phyloP scores from a whole-genome alignment of 2,329 filamentous ascomycete species.

The Colletotrichum melonis region DNA sequence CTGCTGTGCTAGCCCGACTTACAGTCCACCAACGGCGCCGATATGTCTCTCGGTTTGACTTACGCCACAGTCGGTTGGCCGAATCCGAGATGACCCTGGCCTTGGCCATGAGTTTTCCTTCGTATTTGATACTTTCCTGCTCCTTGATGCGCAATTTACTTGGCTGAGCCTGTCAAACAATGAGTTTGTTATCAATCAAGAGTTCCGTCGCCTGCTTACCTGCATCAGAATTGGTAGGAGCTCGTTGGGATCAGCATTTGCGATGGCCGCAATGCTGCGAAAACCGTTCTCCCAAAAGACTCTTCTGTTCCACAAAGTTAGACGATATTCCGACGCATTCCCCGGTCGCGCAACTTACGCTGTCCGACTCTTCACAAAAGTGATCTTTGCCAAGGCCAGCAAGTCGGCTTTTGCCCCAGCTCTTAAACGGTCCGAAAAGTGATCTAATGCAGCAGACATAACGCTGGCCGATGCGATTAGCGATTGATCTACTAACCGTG shows the following conservation, averaged over 20 bases:
- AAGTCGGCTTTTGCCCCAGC: conserved; percentile 79
- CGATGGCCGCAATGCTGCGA: conserved; percentile 73
- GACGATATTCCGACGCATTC: conserved; percentile 7
- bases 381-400: conserved; percentile 76
- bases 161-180: conserved; percentile 69
- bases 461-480: conserved; percentile 56
- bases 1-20: conserved; percentile 8
- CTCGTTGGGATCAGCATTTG: conserved; percentile 75
- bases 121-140: conserved; percentile 68
- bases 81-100: conserved; percentile 76
- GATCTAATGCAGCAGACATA: conserved; percentile 77
- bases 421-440: conserved; percentile 79
- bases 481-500: not conserved
- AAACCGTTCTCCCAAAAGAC: conserved; percentile 84
- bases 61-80: conserved; percentile 77
- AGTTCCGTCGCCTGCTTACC: conserved; percentile 52
- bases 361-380: conserved; percentile 82
- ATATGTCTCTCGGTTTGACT: conserved; percentile 41
- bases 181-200: conserved; percentile 11
- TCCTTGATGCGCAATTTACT: conserved; percentile 69
- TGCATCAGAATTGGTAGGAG: conserved; percentile 79
- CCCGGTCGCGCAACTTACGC: conserved; percentile 56
- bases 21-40: conserved; percentile 3
- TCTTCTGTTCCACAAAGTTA: conserved; percentile 44
- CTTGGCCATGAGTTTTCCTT: conserved; percentile 73